Percentiles rank a stretch among this genome's conserved stretches.
phyloP scores from a whole-genome alignment of 495 filamentous ascomycete genomes.

The Halenospora varia region DNA sequence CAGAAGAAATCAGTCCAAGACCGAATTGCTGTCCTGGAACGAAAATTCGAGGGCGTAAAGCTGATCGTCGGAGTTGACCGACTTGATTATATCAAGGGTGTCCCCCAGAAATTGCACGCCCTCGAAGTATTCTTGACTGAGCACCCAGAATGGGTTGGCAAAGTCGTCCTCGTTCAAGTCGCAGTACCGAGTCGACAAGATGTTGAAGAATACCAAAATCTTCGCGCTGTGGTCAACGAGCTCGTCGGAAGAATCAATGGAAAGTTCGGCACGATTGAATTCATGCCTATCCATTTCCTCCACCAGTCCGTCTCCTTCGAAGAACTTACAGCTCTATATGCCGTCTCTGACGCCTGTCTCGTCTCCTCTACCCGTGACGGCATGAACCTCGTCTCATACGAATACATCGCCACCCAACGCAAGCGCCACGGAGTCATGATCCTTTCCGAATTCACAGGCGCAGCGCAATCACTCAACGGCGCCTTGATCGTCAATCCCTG shows the following conservation, averaged over 20 bases:
- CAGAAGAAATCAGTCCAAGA: conserved; percentile 74
- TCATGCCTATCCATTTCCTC: conserved; percentile 91
- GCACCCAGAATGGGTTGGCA: conserved; percentile 87
- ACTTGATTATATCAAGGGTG: conserved; percentile 93
- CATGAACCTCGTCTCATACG: conserved; percentile 96
- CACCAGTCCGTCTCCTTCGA: conserved; percentile 86
- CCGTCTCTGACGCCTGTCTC: conserved; percentile 83
- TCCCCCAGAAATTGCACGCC: conserved; percentile 91
- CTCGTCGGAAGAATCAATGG: conserved; percentile 91
- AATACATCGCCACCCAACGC: conserved; percentile 88
- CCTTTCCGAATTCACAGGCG: conserved; percentile 88
- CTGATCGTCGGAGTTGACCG: conserved; percentile 92
- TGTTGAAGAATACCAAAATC: conserved; percentile 93
- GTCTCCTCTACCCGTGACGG: conserved; percentile 91
- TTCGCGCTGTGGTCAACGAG: conserved; percentile 85
- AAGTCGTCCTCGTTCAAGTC: conserved; percentile 89
- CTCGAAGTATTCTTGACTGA: conserved; percentile 88
- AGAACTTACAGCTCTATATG: conserved; percentile 89
- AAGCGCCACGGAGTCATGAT: conserved; percentile 84
- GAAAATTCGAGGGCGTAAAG: conserved; percentile 81
- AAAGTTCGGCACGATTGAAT: conserved; percentile 87
- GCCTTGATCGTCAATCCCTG: conserved; percentile 87
- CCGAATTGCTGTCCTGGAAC: conserved; percentile 70
- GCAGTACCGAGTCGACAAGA: conserved; percentile 89
- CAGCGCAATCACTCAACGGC: conserved; percentile 81